Evolutionary conservation across 2,329 filamentous ascomycete genomes (phyloP).

Genomic region (Colletotrichum sp.): DNA sequence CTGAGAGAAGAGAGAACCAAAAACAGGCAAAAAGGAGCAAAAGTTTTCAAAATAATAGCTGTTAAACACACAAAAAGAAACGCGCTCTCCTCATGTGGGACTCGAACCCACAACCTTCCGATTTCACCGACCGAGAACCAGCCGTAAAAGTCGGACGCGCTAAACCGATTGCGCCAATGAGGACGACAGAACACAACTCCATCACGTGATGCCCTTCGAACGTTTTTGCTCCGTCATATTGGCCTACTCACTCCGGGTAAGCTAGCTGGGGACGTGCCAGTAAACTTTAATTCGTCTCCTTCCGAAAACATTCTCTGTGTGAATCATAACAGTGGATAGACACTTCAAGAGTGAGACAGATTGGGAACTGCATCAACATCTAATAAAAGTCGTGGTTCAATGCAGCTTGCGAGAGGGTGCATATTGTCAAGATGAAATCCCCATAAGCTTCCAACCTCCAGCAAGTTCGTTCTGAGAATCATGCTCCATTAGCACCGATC

Average conservation of each 20-base stretch:
- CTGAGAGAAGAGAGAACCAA: not conserved
- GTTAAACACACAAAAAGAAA: not conserved
- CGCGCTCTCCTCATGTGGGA: not conserved
- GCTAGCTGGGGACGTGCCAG: not conserved
- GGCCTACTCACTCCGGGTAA: not conserved
- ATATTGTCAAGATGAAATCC: not conserved
- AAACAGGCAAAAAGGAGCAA: not conserved
- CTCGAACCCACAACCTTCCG: constrained; percentile 16
- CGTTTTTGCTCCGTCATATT: rapidly evolving
- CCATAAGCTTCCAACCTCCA: not conserved
- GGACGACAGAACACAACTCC: not conserved
- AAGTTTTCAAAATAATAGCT: not conserved
- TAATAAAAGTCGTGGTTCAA: not conserved
- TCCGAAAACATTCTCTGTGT: not conserved
- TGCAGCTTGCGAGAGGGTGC: not conserved
- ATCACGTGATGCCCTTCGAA: not conserved
- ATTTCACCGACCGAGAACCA: not conserved
- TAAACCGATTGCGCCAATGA: constrained; percentile 10
- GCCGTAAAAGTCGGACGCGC: constrained; percentile 12
- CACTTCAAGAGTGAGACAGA: not conserved
- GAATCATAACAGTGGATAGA: not conserved
- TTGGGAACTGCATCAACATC: not conserved
- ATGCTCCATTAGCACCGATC: not conserved
- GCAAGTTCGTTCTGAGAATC: not conserved
- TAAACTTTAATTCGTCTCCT: not conserved